phyloP scores from a whole-genome alignment of 2,329 filamentous ascomycete species.

The Microdochium trichocladiopsis region DNA sequence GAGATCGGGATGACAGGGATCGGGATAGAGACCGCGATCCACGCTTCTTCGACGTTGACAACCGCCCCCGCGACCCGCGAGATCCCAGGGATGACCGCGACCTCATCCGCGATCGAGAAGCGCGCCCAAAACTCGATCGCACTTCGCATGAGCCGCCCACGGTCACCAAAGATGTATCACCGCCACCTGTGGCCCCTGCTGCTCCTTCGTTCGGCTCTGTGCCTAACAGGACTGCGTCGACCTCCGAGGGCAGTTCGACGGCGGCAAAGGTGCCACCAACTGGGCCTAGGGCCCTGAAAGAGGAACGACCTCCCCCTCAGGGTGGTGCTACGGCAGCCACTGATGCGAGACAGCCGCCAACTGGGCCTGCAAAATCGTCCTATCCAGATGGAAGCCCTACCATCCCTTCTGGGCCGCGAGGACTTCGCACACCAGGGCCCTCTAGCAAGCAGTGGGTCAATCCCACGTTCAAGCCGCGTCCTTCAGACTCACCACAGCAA shows the following conservation, averaged over 20 bases:
- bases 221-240: conserved; percentile 34
- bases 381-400: conserved; percentile 34
- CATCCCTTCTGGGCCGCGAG: conserved; percentile 47
- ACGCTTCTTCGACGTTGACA: conserved; percentile 27
- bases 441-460: conserved; percentile 57
- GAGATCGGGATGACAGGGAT: conserved; percentile 38
- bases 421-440: conserved; percentile 38
- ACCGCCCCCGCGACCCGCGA: conserved; percentile 33
- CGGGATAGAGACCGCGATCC: conserved; percentile 25
- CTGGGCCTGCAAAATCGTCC: conserved; percentile 35
- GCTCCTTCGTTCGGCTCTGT: conserved; percentile 52
- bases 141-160: conserved; percentile 41
- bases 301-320: conserved; percentile 40
- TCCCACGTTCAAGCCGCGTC: conserved; percentile 39
- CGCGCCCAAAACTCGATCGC: conserved; percentile 43
- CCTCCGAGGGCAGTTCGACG: conserved; percentile 24
- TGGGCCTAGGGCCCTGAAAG: conserved; percentile 41
- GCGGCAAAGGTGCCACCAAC: conserved; percentile 46
- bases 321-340: conserved; percentile 13
- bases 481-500: conserved; percentile 44
- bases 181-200: conserved; percentile 49
- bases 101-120: conserved; percentile 11
- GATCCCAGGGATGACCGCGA: conserved; percentile 42
- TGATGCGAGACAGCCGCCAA: conserved; percentile 28
- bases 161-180: conserved; percentile 44